Conservation (phyloP, 2,329 filamentous ascomycete genomes). For the Zymoseptoria crescenta region DNA sequence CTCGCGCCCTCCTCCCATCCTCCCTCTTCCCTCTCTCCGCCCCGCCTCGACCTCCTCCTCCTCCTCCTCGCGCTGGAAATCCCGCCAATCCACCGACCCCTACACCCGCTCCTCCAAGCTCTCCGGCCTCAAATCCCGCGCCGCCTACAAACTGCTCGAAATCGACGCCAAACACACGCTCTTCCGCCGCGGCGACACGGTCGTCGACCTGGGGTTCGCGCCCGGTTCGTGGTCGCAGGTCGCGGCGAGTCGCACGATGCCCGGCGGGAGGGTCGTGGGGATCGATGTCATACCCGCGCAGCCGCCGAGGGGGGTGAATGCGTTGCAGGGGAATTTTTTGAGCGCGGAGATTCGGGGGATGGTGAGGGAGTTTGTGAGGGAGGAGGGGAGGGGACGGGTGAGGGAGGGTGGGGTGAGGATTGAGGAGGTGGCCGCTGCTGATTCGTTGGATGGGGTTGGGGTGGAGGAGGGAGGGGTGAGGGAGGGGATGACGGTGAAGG, state of each 20-base stretch:
- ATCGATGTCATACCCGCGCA: constrained; percentile 92
- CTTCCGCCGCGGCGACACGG: constrained; percentile 72
- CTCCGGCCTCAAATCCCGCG: constrained; percentile 75
- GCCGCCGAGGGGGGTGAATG: constrained; percentile 83
- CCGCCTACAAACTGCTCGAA: constrained; percentile 88
- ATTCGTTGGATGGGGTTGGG: constrained; percentile 47
- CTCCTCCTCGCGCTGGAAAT: constrained; percentile 75
- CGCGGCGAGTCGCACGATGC: constrained; percentile 68
- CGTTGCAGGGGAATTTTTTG: constrained; percentile 91
- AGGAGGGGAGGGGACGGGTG: constrained; percentile 51
- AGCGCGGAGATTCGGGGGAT: constrained; percentile 64
- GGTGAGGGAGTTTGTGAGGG: constrained; percentile 66
- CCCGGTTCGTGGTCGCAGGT: constrained; percentile 65
- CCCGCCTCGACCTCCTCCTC: constrained; percentile 41
- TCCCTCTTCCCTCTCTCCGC: background rate
- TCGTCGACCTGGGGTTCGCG: constrained; percentile 84
- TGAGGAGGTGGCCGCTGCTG: constrained; percentile 36
- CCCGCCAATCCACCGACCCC: constrained; percentile 64
- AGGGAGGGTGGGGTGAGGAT: constrained; percentile 28
- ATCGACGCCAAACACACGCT: constrained; percentile 76
- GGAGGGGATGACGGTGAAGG: constrained; percentile 17
- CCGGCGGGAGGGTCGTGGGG: constrained; percentile 67
- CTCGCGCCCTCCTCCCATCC: background rate
- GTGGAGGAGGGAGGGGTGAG: constrained; percentile 25
- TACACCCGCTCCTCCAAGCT: constrained; percentile 71